A percentile compares a stretch with the other conserved stretches of the same genome.
phyloP scores from a whole-genome alignment of 1,139 yeast species.

The Spathaspora sp. region DNA sequence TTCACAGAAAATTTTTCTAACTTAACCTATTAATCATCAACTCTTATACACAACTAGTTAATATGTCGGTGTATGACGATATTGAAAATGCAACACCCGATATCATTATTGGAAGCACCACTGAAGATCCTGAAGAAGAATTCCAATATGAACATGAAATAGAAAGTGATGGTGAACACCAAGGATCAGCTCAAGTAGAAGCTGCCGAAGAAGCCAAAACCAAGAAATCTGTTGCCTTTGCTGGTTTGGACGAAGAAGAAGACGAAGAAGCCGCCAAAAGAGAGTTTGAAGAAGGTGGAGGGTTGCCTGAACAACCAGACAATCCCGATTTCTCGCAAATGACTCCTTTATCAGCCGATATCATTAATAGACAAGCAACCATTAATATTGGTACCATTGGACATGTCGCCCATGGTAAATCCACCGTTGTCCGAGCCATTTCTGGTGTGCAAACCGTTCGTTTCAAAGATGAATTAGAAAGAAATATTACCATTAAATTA shows the following conservation, averaged over 20 bases:
- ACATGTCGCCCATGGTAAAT: slow-evolving; percentile 94
- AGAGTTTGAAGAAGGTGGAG: slow-evolving; percentile 98
- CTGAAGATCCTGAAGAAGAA: slow-evolving; percentile 44
- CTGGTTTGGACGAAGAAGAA: slow-evolving; percentile 67
- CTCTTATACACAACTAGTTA: neutral
- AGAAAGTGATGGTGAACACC: slow-evolving; percentile 51
- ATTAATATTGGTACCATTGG: slow-evolving; percentile 99
- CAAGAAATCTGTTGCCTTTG: slow-evolving; percentile 83
- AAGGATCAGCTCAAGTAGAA: slow-evolving; percentile 26
- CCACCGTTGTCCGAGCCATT: slow-evolving; percentile 97
- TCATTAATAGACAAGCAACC: slow-evolving; percentile 98
- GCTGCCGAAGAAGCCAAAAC: slow-evolving; percentile 36
- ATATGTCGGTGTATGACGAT: slow-evolving; percentile 56
- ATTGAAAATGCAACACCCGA: slow-evolving; percentile 84
- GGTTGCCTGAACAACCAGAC: slow-evolving; percentile 93
- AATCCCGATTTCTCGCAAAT: slow-evolving; percentile 76
- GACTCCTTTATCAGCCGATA: slow-evolving; percentile 90
- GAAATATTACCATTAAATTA: slow-evolving; percentile 96
- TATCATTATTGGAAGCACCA: slow-evolving; percentile 75
- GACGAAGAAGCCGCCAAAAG: slow-evolving; percentile 63
- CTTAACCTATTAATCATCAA: neutral
- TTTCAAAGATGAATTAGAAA: slow-evolving; percentile 97
- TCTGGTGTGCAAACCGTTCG: slow-evolving; percentile 99
- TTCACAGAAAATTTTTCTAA: slow-evolving; percentile 2
- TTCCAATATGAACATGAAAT: slow-evolving; percentile 39